Evolutionary conservation across 805 yeast genomes (phyloP).

Genomic region (Ogataea philodendri): DNA sequence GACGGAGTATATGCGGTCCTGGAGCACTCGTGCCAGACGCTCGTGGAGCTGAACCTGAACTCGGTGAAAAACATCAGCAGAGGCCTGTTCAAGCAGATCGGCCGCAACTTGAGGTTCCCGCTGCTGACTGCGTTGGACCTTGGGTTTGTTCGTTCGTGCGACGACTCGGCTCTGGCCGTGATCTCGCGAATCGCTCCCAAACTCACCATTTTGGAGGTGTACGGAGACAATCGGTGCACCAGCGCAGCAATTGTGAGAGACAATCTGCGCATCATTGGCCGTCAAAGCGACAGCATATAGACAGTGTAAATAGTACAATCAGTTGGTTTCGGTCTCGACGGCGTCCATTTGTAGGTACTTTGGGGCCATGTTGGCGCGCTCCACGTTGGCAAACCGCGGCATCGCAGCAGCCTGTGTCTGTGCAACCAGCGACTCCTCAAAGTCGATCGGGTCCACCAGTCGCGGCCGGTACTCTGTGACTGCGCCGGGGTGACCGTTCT

Average conservation of each 20-base stretch:
- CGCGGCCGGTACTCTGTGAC: constrained; percentile 41
- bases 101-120: constrained; percentile 47
- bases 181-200: constrained; percentile 60
- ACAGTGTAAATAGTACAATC: constrained; percentile 3
- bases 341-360: constrained; percentile 35
- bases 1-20: constrained; percentile 57
- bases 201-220: constrained; percentile 69
- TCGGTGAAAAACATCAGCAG: constrained; percentile 61
- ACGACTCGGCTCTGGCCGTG: constrained; percentile 61
- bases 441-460: constrained; percentile 38
- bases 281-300: constrained; percentile 63
- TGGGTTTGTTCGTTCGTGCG: constrained; percentile 77
- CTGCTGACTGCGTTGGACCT: constrained; percentile 65
- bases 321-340: constrained; percentile 2
- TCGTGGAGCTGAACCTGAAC: constrained; percentile 71
- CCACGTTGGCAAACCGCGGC: constrained; percentile 64
- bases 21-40: constrained; percentile 58
- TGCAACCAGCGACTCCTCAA: constrained; percentile 21
- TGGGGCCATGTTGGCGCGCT: constrained; percentile 52
- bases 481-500: constrained; percentile 39
- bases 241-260: constrained; percentile 48
- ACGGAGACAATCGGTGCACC: constrained; percentile 73
- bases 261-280: constrained; percentile 65
- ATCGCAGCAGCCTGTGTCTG: constrained; percentile 34
- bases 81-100: constrained; percentile 46